These are phyloP conservation scores for Ophiosphaerella narmari DNA, from an alignment of 2,329 filamentous ascomycete genomes.

Conservation along the genomic window DNA sequence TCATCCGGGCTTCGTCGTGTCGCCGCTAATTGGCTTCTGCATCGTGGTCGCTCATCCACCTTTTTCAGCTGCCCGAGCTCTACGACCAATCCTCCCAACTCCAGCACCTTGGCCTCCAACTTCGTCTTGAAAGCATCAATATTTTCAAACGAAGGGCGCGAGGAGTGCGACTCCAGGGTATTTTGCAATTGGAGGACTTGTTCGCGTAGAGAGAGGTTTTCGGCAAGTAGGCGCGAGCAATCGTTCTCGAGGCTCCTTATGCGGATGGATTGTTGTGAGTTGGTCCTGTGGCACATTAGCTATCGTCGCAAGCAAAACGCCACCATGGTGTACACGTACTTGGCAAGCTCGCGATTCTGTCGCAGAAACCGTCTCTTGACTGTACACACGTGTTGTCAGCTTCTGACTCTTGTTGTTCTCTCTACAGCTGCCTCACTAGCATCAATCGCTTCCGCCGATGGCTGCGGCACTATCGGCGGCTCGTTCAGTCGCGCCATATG, in stretches of 20 bases:
- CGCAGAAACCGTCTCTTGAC: conserved; percentile 79
- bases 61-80: conserved; percentile 59
- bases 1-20: conserved; percentile 57
- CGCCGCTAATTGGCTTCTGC: conserved; percentile 57
- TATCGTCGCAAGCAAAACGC: neutral
- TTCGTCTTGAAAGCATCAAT: conserved; percentile 71
- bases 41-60: conserved; percentile 18
- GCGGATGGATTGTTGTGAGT: conserved; percentile 76
- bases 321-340: conserved; percentile 36
- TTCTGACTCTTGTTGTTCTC: neutral
- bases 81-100: conserved; percentile 70
- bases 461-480: conserved; percentile 54
- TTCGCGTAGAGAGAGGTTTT: conserved; percentile 75
- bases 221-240: conserved; percentile 73
- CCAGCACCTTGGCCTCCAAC: conserved; percentile 72
- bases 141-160: conserved; percentile 66
- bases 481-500: conserved; percentile 84
- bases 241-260: conserved; percentile 79
- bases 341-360: conserved; percentile 82
- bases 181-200: conserved; percentile 72
- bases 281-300: conserved; percentile 57
- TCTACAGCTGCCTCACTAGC: conserved; percentile 9
- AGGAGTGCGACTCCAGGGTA: conserved; percentile 65
- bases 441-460: conserved; percentile 70
- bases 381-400: conserved; percentile 62